Base-by-base conservation (phyloP, 2,329 filamentous ascomycete genomes). In the Hymenoscyphus repandus region DNA sequence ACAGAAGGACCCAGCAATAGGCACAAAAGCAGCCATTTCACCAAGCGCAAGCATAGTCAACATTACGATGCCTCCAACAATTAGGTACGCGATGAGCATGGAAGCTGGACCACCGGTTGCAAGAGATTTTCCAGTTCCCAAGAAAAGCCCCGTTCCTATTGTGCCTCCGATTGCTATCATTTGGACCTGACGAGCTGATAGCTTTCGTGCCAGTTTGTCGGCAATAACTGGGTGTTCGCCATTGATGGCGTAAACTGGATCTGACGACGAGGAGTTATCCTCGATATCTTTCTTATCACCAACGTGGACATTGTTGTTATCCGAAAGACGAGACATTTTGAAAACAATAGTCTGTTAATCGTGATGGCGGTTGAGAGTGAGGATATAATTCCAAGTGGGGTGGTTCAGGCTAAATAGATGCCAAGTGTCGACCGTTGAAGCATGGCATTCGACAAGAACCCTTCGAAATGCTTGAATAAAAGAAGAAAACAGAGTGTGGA, bases 131-230 rank as follows among this genome's bases (percentile, higher is more conserved):
- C 81, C 81, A 0, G 79, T 82, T 30, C 81, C 80, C 5, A 85
- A 70, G 56, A 85, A 85, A 3, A 85, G 66, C 2, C 81, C 81
- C 0, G 80, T 83, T 7, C 78, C 78, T 42, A 81, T 80, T 1
- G 76, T 80, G 33, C 77, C 77, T 17, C 75, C 77, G 44, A 81
- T 78, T 39, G 82, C 82, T 54, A 85, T 82, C 80, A 85, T 84
- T 67, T 85, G 80, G 10, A 85, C 78, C 64, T 85, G 82, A n/a
- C 81, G 75, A 13, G 78, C 70, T 2, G 77, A 79, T 11, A 84
- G 70, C 38, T 77, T 74, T 5, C 81, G 76, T 17, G 72, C 71
- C 10, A 85, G 69, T 33, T 55, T 58, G 43, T 63, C 59, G 11
- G 59, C 59, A 11, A 58, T 20, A 30, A 62, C 45, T 6, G 51